Evolutionary conservation across 2,329 filamentous ascomycete species (phyloP).

Genomic region (Pseudocercospora macadamiae): DNA sequence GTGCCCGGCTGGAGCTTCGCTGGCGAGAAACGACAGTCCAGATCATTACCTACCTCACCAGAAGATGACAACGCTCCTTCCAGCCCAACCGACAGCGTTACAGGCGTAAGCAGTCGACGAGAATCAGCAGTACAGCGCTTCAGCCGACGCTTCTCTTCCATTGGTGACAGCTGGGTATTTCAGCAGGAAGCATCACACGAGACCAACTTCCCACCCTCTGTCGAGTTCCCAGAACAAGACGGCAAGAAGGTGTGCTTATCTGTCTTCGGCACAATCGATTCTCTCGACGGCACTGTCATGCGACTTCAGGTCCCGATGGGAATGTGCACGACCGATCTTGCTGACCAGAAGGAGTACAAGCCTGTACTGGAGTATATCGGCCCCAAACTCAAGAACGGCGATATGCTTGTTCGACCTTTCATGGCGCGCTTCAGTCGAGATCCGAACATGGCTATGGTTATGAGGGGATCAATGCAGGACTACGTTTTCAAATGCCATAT

Average conservation of each 20-base stretch:
- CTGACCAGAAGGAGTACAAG: not conserved
- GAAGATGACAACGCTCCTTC: not conserved
- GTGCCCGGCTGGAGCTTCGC: constrained; percentile 17
- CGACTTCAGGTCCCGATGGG: constrained; percentile 8
- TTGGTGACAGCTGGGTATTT: constrained; percentile 12
- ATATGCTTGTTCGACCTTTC: constrained; percentile 16
- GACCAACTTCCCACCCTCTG: constrained; percentile 10
- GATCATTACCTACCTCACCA: not conserved
- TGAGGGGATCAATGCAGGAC: constrained; percentile 17
- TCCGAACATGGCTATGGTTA: constrained; percentile 11
- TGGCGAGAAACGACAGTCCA: constrained; percentile 6
- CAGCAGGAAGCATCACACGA: constrained; percentile 15
- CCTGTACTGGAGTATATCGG: constrained; percentile 14
- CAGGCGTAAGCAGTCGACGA: not conserved
- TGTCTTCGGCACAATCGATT: constrained; percentile 16
- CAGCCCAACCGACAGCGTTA: not conserved
- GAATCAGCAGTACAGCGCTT: constrained; percentile 2
- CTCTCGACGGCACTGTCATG: not conserved
- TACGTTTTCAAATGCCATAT: constrained; percentile 19
- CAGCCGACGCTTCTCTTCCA: constrained; percentile 9
- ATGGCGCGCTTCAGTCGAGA: constrained; percentile 12
- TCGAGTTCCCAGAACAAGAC: constrained; percentile 7
- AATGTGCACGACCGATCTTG: constrained; percentile 8
- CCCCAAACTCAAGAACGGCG: constrained; percentile 12
- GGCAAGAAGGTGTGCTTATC: constrained; percentile 5